Conservation (phyloP, 2,329 filamentous ascomycete species). For the Huntiella abstrusa region DNA sequence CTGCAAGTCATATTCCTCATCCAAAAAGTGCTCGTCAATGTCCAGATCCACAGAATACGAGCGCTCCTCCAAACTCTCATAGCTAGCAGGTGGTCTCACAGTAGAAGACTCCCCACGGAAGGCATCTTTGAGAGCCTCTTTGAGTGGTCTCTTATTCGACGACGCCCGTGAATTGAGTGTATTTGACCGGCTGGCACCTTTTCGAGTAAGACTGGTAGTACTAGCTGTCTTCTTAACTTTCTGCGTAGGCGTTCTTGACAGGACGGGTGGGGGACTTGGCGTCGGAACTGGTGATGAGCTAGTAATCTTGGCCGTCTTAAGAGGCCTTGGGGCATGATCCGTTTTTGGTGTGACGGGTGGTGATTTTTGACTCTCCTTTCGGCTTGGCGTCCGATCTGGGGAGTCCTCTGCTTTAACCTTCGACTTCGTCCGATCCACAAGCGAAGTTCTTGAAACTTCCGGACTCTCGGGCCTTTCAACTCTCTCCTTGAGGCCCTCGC, state of each 20-base stretch:
- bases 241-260: conserved; percentile 12
- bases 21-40: conserved; percentile 14
- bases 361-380: conserved; percentile 4
- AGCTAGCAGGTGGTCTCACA: conserved; percentile 26
- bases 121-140: conserved; percentile 40
- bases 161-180: conserved; percentile 14
- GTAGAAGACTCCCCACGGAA: conserved; percentile 42
- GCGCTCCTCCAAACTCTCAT: conserved; percentile 29
- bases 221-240: conserved; percentile 17
- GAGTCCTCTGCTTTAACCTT: too few species aligned
- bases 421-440: neutral
- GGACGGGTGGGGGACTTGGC: neutral
- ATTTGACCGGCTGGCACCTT: conserved; percentile 32
- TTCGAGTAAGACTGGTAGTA: conserved; percentile 31
- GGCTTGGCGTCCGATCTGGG: neutral
- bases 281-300: neutral
- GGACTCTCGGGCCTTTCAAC: neutral
- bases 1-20: conserved; percentile 15
- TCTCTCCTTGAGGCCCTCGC: neutral
- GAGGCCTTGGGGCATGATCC: too few species aligned
- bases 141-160: conserved; percentile 28
- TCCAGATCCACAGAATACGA: conserved; percentile 14
- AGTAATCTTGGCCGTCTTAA: too few species aligned
- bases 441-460: neutral
- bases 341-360: too few species aligned